phyloP scores from a whole-genome alignment of 1,139 yeast species.

The Yamadazyma membranifaciens region DNA sequence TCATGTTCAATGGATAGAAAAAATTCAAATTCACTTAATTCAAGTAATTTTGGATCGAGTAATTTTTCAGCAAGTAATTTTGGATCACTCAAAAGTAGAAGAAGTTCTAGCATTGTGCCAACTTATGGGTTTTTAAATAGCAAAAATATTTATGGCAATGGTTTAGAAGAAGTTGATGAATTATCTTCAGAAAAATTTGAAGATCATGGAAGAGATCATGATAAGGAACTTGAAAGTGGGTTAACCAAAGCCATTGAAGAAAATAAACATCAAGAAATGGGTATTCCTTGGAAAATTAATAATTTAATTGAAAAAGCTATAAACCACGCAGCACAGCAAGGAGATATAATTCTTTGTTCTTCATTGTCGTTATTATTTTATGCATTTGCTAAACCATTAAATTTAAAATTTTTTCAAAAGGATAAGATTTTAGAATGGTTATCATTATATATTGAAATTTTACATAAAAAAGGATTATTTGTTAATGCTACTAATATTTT shows the following conservation, averaged over 20 bases:
- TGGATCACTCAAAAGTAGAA: slow-evolving; percentile 23
- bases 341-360: slow-evolving; percentile 64
- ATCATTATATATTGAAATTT: slow-evolving; percentile 53
- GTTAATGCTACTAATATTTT: slow-evolving; percentile 58
- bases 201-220: slow-evolving; percentile 1
- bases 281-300: slow-evolving; percentile 32
- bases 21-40: slow-evolving; percentile 15
- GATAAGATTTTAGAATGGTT: slow-evolving; percentile 53
- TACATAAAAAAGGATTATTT: slow-evolving; percentile 54
- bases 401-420: slow-evolving; percentile 18
- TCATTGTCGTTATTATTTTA: slow-evolving; percentile 59
- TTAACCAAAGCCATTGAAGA: slow-evolving; percentile 31
- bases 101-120: slow-evolving; percentile 22
- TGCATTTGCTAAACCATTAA: slow-evolving; percentile 16
- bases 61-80: not conserved
- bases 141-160: slow-evolving; percentile 11
- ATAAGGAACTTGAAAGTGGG: slow-evolving; percentile 20
- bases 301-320: slow-evolving; percentile 42
- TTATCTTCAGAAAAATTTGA: slow-evolving; percentile 5
- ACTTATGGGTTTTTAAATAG: slow-evolving; percentile 17
- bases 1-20: slow-evolving; percentile 14
- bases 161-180: slow-evolving; percentile 16
- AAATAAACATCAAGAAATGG: slow-evolving; percentile 3
- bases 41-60: slow-evolving; percentile 9
- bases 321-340: slow-evolving; percentile 57